These are phyloP conservation scores for Sporisorium reilianum DNA, from an alignment of 1,284 basidiomycete genomes.

Conservation along the genomic window DNA sequence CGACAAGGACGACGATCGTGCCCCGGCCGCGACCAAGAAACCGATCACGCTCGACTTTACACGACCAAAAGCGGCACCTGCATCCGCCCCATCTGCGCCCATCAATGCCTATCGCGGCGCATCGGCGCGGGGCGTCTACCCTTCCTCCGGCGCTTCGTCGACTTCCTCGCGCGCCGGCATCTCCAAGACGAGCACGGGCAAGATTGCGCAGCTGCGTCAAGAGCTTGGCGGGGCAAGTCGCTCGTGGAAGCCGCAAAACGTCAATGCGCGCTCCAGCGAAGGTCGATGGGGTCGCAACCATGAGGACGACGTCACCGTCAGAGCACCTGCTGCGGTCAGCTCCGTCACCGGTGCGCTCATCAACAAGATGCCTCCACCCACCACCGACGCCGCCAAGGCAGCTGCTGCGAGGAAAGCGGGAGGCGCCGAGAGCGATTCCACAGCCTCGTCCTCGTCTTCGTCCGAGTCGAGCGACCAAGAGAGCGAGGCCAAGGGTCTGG, in stretches of 20 bases:
- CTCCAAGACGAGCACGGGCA: constrained; percentile 40
- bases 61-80: constrained; percentile 23
- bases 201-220: constrained; percentile 54
- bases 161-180: constrained; percentile 15
- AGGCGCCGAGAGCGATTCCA: constrained; percentile 40
- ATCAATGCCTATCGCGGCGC: constrained; percentile 54
- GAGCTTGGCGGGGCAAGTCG: constrained; percentile 50
- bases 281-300: constrained; percentile 47
- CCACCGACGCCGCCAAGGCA: constrained; percentile 30
- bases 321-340: constrained; percentile 58
- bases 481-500: constrained; percentile 72
- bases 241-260: constrained; percentile 45
- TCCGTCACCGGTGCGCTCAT: constrained; percentile 57
- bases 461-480: constrained; percentile 73
- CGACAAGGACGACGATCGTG: constrained; percentile 31
- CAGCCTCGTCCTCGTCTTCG: constrained; percentile 65
- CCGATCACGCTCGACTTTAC: constrained; percentile 51
- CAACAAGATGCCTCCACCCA: constrained; percentile 35
- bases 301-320: constrained; percentile 52
- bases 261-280: constrained; percentile 37
- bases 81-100: constrained; percentile 35
- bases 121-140: constrained; percentile 21
- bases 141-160: constrained; percentile 20
- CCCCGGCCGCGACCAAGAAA: constrained; percentile 17
- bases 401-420: constrained; percentile 31